phyloP scores from a whole-genome alignment of 495 filamentous ascomycete genomes.

The Rusavskia elegans region DNA sequence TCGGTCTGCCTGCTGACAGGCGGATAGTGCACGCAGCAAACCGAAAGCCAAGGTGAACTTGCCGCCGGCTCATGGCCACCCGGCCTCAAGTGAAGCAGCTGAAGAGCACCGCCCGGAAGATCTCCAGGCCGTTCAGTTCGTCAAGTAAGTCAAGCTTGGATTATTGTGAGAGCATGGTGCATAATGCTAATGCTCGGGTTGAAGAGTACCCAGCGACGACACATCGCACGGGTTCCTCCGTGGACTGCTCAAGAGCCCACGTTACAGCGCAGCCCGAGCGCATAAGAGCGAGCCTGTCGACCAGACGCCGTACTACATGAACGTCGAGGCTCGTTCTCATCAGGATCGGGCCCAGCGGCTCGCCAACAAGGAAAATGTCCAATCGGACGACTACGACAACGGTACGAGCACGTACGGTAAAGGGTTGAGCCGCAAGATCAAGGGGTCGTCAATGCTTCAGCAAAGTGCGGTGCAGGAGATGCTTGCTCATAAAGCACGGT shows the following conservation, averaged over 20 bases:
- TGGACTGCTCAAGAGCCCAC: slow-evolving; percentile 10
- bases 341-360: neutral
- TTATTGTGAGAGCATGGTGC: neutral
- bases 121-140: neutral
- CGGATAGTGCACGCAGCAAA: neutral
- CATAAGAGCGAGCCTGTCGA: neutral
- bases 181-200: neutral
- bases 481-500: slow-evolving; percentile 10
- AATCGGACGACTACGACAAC: neutral
- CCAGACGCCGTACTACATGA: neutral
- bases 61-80: neutral
- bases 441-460: slow-evolving; percentile 1
- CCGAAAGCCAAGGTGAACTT: neutral
- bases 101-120: too few relatives aligned
- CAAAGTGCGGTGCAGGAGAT: slow-evolving; percentile 8
- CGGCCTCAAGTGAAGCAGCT: neutral
- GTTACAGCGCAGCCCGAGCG: neutral
- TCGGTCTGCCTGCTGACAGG: neutral
- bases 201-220: slow-evolving; percentile 2
- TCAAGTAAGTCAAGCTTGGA: neutral
- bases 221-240: slow-evolving; percentile 5
- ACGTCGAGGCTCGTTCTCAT: neutral
- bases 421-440: neutral
- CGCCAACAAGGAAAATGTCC: slow-evolving; percentile 6
- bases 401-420: neutral